Percentiles rank a stretch among this genome's conserved stretches.
phyloP scores from a whole-genome alignment of 108 stramenopile genomes.

The Hondaea fermentalgiana region DNA sequence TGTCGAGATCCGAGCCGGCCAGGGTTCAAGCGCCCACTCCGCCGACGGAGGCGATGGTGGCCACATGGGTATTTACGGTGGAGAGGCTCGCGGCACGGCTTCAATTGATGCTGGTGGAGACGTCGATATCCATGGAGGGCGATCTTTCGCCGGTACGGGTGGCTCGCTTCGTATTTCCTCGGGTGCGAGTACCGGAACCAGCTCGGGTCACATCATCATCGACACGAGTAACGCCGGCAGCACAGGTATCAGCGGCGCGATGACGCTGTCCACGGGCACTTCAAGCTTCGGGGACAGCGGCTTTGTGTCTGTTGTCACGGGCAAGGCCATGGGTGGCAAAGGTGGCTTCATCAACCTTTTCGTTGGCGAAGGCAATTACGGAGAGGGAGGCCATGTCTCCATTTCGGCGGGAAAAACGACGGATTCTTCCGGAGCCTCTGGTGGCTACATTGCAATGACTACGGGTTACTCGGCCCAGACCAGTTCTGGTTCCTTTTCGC shows the following conservation, averaged over 20 bases:
- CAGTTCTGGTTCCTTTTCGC: constrained; percentile 28
- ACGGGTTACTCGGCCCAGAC: constrained; percentile 28
- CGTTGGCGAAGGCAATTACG: constrained; percentile 30
- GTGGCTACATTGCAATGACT: constrained; percentile 25
- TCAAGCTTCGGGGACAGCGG: constrained; percentile 28
- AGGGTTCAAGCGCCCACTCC: constrained; percentile 29
- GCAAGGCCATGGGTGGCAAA: constrained; percentile 28
- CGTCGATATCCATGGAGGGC: background rate
- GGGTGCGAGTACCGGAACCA: constrained; percentile 25
- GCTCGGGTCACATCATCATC: constrained; percentile 32
- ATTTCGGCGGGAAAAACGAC: constrained; percentile 29
- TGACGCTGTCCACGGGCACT: constrained; percentile 35
- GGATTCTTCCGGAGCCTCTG: constrained; percentile 11
- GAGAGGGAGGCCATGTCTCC: constrained; percentile 24
- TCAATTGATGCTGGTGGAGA: background rate
- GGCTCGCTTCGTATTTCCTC: constrained; percentile 26
- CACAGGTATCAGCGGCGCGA: constrained; percentile 28
- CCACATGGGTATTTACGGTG: constrained; percentile 31
- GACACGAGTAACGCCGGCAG: constrained; percentile 35
- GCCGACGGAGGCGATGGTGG: constrained; percentile 61
- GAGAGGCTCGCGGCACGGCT: constrained; percentile 28
- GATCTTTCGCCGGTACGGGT: background rate
- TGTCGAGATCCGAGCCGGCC: background rate
- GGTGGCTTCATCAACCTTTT: constrained; percentile 34
- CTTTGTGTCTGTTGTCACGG: constrained; percentile 18